These are phyloP conservation scores for Pachysolen tannophilus DNA, from an alignment of 805 yeast species.

Conservation along the genomic window DNA sequence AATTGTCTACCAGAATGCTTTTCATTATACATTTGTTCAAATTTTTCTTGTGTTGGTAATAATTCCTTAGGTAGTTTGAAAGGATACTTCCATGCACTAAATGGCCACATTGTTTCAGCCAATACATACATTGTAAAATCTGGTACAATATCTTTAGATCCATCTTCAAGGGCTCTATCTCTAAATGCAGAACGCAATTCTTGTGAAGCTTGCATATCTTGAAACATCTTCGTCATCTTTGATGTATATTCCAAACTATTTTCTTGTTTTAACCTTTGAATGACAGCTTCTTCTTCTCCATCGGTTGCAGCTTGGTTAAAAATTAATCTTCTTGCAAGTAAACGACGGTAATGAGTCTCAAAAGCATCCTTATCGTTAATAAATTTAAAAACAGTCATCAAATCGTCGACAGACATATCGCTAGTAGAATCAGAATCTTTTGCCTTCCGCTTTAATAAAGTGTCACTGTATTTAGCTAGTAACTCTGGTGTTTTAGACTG, in stretches of 20 bases:
- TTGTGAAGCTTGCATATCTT: constrained; percentile 80
- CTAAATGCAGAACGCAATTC: constrained; percentile 58
- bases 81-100: constrained; percentile 36
- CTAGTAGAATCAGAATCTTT: constrained; percentile 57
- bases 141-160: constrained; percentile 25
- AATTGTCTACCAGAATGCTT: constrained; percentile 84
- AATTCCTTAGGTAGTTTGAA: constrained; percentile 66
- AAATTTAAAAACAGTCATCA: constrained; percentile 81
- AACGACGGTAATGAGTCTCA: constrained; percentile 85
- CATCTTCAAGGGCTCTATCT: constrained; percentile 33
- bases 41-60: constrained; percentile 51
- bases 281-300: constrained; percentile 76
- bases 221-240: constrained; percentile 92
- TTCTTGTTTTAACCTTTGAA: constrained; percentile 79
- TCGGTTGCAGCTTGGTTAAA: constrained; percentile 26
- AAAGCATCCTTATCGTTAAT: constrained; percentile 93
- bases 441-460: constrained; percentile 66
- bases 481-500: constrained; percentile 85
- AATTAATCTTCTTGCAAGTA: constrained; percentile 82
- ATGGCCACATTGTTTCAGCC: constrained; percentile 89
- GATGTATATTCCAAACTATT: constrained; percentile 90
- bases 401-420: constrained; percentile 75
- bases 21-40: constrained; percentile 58
- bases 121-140: constrained; percentile 71
- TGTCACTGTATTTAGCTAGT: constrained; percentile 84